Evolutionary conservation across 331 rosid genomes (phyloP).

Genomic region (Phaseolus coccineus): DNA sequence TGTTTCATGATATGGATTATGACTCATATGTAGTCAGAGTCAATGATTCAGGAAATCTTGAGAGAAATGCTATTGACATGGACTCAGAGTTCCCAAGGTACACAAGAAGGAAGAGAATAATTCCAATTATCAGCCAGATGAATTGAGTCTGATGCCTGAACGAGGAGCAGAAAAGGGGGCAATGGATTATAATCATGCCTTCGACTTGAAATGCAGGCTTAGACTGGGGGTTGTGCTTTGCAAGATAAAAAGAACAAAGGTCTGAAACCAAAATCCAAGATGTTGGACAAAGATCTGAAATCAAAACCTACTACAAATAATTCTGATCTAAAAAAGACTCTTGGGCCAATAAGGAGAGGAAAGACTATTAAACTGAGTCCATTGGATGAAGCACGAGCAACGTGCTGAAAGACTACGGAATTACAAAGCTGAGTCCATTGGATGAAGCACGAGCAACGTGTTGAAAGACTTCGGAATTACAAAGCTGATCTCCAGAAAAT

Average conservation of each 20-base stretch:
- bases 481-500: constrained; percentile 94
- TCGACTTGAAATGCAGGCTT: constrained; percentile 78
- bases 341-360: constrained; percentile 88
- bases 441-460: constrained; percentile 48
- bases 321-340: constrained; percentile 64
- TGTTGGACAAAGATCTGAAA: constrained; percentile 63
- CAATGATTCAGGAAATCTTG: constrained; percentile 54
- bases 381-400: constrained; percentile 89
- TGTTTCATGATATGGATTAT: constrained; percentile 58
- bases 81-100: constrained; percentile 69
- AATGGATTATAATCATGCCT: constrained; percentile 71
- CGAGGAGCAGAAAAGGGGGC: constrained; percentile 67
- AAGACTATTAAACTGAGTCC: constrained; percentile 84
- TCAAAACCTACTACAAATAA: constrained; percentile 59
- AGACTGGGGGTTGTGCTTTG: constrained; percentile 43
- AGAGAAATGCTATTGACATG: constrained; percentile 77
- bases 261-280: constrained; percentile 63
- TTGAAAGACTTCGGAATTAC: constrained; percentile 80
- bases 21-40: constrained; percentile 73
- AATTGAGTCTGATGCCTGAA: constrained; percentile 78
- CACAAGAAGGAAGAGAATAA: constrained; percentile 53
- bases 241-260: constrained; percentile 54
- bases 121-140: constrained; percentile 78
- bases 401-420: no score
- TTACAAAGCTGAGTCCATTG: no score